phyloP scores from a whole-genome alignment of 2,329 filamentous ascomycete genomes.

The Polytolypa hystricis region DNA sequence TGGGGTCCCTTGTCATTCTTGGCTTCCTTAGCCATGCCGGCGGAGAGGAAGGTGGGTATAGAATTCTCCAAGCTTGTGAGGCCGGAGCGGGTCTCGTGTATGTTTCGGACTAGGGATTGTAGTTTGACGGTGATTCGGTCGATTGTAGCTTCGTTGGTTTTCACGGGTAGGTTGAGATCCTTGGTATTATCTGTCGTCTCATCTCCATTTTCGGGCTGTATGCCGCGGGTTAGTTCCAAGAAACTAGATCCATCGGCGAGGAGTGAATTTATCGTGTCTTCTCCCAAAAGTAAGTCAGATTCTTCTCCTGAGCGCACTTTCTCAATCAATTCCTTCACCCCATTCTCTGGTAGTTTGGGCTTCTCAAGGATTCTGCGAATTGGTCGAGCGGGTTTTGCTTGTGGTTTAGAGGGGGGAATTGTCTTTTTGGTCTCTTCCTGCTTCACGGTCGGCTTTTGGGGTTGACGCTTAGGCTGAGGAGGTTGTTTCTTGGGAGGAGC shows the following conservation, averaged over 20 bases:
- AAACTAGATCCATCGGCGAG: constrained; percentile 22
- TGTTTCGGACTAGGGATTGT: constrained; percentile 28
- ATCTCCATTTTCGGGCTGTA: constrained; percentile 4
- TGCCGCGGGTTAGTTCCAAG: constrained; percentile 15
- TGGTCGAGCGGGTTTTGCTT: constrained; percentile 13
- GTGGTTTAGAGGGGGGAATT: neutral
- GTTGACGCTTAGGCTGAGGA: neutral
- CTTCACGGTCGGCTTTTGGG: neutral
- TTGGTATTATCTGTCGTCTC: constrained; percentile 3
- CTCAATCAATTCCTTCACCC: constrained; percentile 31
- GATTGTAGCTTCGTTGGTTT: constrained; percentile 20
- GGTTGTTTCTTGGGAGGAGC: constrained; percentile 8
- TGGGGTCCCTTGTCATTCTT: constrained; percentile 7
- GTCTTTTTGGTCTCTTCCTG: constrained; percentile 6
- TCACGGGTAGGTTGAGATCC: neutral
- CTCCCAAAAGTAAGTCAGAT: constrained; percentile 28
- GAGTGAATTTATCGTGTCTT: constrained; percentile 36
- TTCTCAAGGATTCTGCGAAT: constrained; percentile 18
- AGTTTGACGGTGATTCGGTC: constrained; percentile 31
- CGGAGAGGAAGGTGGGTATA: constrained; percentile 12
- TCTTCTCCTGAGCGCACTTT: constrained; percentile 29
- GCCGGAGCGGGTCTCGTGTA: constrained; percentile 31
- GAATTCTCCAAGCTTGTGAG: constrained; percentile 27
- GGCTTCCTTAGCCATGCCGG: constrained; percentile 9
- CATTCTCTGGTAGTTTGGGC: constrained; percentile 32